Percentiles rank a stretch among this genome's conserved stretches.
Evolutionary conservation across 495 filamentous ascomycete species (phyloP).

Genomic region (Talaromyces thailandensis): DNA sequence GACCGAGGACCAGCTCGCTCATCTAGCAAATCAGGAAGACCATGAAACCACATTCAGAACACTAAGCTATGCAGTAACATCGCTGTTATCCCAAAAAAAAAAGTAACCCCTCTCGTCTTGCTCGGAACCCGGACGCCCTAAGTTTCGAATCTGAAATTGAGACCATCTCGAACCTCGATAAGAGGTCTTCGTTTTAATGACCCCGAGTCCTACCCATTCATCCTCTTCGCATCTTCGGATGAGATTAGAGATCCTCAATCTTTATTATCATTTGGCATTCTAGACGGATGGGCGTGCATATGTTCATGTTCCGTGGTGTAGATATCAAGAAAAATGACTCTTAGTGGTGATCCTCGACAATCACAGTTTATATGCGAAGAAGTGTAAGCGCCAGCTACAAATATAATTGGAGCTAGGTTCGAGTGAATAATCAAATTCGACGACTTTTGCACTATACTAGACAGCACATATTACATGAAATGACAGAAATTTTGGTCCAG

Average conservation of each 20-base stretch:
- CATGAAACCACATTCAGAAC: background rate
- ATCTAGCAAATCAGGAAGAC: background rate
- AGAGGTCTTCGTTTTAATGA: background rate
- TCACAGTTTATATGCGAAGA: no score
- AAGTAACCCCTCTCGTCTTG: background rate
- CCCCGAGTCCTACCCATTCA: background rate
- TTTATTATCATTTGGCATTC: background rate
- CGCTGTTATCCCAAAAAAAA: background rate
- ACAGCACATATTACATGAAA: background rate
- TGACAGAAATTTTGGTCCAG: no score
- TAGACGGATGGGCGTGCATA: background rate
- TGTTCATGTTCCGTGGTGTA: no score
- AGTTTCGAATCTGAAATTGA: background rate
- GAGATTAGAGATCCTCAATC: background rate
- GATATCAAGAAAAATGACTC: no score
- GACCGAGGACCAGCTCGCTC: background rate
- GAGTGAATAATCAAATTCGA: no score
- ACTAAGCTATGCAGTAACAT: background rate
- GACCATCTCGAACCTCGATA: background rate
- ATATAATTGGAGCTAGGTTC: no score
- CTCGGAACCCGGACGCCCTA: background rate
- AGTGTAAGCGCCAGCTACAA: no score
- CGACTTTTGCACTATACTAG: no score
- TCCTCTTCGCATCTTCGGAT: background rate
- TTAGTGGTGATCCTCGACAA: no score